These are phyloP conservation scores for Phalaenopsis equestris DNA, from an alignment of 106 monocot genomes.

Conservation along the genomic window DNA sequence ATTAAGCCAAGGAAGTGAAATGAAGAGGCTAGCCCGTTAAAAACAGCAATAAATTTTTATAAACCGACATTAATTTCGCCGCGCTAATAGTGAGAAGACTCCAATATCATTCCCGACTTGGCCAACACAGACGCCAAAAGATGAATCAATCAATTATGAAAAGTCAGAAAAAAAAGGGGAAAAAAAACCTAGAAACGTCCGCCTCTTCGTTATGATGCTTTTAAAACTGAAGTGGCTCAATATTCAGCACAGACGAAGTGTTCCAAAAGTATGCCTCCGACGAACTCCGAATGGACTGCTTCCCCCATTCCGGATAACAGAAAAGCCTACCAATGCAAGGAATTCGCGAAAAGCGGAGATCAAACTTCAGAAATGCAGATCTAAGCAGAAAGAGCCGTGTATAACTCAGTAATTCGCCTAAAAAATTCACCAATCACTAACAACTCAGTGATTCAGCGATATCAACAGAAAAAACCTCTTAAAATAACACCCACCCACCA, in stretches of 20 bases:
- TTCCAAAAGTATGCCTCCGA: not conserved
- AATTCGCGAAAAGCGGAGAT: not conserved
- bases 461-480: not conserved
- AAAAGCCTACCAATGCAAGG: not conserved
- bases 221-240: slow-evolving; percentile 1
- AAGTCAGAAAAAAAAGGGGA: not conserved
- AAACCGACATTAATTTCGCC: not conserved
- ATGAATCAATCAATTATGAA: slow-evolving; percentile 1
- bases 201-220: slow-evolving; percentile 1
- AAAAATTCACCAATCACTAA: not conserved
- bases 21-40: not conserved
- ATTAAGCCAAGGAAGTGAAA: not conserved
- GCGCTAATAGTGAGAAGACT: not conserved
- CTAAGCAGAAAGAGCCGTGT: not conserved
- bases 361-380: slow-evolving; percentile 3
- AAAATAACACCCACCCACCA: not conserved
- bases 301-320: not conserved
- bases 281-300: not conserved
- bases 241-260: not conserved
- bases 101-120: not conserved
- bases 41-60: slow-evolving; percentile 1
- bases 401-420: not conserved
- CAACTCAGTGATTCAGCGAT: not conserved
- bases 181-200: not conserved
- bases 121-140: not conserved